These are phyloP conservation scores for Arxiozyma bovina DNA, from an alignment of 1,139 yeast genomes.

Conservation along the genomic window DNA sequence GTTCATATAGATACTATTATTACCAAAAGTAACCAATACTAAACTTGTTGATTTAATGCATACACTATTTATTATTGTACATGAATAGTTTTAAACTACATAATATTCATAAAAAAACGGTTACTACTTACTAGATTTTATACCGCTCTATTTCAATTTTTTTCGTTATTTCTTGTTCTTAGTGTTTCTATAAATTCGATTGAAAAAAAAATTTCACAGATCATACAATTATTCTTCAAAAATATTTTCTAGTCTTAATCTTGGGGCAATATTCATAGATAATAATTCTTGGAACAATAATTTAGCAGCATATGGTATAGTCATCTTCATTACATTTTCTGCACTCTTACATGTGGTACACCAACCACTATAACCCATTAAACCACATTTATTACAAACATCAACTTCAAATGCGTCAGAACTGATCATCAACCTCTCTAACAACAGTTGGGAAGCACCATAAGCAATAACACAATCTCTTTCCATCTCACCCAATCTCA, in stretches of 20 bases:
- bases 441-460: constrained; percentile 90
- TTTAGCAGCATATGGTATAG: constrained; percentile 97
- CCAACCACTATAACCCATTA: constrained; percentile 97
- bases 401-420: constrained; percentile 98
- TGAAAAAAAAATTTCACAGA: not conserved
- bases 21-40: not conserved
- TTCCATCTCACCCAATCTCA: constrained; percentile 98
- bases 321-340: constrained; percentile 82
- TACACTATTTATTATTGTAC: not conserved
- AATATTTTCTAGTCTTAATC: constrained; percentile 81
- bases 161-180: not conserved
- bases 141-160: not conserved
- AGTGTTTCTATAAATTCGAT: no score
- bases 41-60: not conserved
- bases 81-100: not conserved
- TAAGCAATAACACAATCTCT: constrained; percentile 99
- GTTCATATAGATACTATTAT: not conserved
- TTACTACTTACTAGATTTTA: not conserved
- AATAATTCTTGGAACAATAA: constrained; percentile 88
- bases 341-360: constrained; percentile 90
- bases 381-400: constrained; percentile 89
- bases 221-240: constrained; percentile 31
- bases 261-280: constrained; percentile 96
- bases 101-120: no score
- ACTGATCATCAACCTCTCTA: constrained; percentile 92